A percentile compares a stretch with the other conserved stretches of the same genome.
Evolutionary conservation across 1,284 basidiomycete genomes (phyloP).

Genomic region (Cutaneotrichosporon curvatum): DNA sequence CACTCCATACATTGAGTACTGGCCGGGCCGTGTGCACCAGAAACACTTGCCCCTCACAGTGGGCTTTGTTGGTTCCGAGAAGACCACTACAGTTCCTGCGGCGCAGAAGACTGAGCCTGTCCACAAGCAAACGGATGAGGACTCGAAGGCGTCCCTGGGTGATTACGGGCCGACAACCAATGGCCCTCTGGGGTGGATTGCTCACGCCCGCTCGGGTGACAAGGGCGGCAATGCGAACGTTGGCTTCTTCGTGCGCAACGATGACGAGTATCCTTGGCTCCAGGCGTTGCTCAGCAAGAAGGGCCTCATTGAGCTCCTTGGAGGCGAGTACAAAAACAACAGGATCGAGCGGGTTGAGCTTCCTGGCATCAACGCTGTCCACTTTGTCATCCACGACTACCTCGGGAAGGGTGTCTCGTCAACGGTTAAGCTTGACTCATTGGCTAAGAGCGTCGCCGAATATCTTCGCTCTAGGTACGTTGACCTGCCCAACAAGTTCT

Average conservation of each 20-base stretch:
- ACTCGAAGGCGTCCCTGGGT: slow-evolving; percentile 1
- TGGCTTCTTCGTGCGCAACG: slow-evolving; percentile 24
- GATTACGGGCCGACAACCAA: slow-evolving; percentile 16
- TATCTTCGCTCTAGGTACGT: slow-evolving; percentile 11
- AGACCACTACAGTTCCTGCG: slow-evolving; percentile 2
- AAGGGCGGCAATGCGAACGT: slow-evolving; percentile 29
- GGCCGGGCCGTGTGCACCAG: slow-evolving; percentile 12
- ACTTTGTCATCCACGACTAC: slow-evolving; percentile 37
- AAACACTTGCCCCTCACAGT: slow-evolving; percentile 9
- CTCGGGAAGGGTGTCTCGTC: slow-evolving; percentile 21
- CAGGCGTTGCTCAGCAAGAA: slow-evolving; percentile 16
- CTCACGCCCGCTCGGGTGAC: slow-evolving; percentile 28
- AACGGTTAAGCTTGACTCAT: slow-evolving; percentile 11
- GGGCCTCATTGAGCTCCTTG: slow-evolving; percentile 16
- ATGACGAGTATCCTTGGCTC: slow-evolving; percentile 23
- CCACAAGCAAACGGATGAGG: slow-evolving; percentile 8
- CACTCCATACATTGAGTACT: slow-evolving; percentile 18
- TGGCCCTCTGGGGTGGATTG: slow-evolving; percentile 22
- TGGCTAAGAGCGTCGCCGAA: slow-evolving; percentile 18
- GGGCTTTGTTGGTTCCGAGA: slow-evolving; percentile 5
- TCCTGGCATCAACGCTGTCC: slow-evolving; percentile 25
- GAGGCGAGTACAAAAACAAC: slow-evolving; percentile 19
- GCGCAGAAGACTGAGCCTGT: neutral
- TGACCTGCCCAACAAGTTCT: slow-evolving; percentile 11
- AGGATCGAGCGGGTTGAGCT: slow-evolving; percentile 28